Evolutionary conservation across 2,329 filamentous ascomycete species (phyloP), one percentile per base, ranked within the genome.

Genomic region (Lomentospora prolificans): DNA sequence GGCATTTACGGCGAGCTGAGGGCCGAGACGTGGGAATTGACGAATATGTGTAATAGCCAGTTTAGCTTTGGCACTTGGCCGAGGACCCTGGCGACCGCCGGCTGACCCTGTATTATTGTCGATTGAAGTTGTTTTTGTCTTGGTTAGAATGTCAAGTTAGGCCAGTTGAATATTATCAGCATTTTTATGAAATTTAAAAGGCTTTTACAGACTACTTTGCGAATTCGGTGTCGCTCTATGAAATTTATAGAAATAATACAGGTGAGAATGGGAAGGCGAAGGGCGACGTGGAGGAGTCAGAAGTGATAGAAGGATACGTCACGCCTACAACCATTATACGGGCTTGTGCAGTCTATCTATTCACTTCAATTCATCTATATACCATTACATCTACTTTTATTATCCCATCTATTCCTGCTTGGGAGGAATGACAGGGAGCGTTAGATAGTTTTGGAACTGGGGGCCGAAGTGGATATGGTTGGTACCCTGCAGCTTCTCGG

Each of bases 11-110:
- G 71, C 0, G 65, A 68, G 57, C 62, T 82, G 59, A 72, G 70
- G n/a, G 81, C 80, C 0, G 81, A 85, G 70, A 77, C 75, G n/a
- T 85, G 82, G 82, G 82, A 85, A 66, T 66, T 85, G 66, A 81
- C 77, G 4, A 84, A 84, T 61, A 84, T 84, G 80, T 80, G 77
- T 55, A 83, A 84, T 62, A 77, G 74, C 30, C 80, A 84, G 65
- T 83, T 78, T 60, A 82, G 76, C 0, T 65, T 82, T 58, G 79
- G 79, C 1, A 17, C 25, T 8, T 55, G 53, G 53, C 53, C 53
- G 27, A 48, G 53, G 27, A 55, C 53, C 3, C 24, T 55, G 27
- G 53, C 41, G 25, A 55, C 53, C 14, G 53, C 53, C 4, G 41
- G 53, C 4, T 55, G 24, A 36, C 2, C 28, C 4, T 12, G 51